Conservation (phyloP, 2,329 filamentous ascomycete genomes). For the Talaromyces sp. region DNA sequence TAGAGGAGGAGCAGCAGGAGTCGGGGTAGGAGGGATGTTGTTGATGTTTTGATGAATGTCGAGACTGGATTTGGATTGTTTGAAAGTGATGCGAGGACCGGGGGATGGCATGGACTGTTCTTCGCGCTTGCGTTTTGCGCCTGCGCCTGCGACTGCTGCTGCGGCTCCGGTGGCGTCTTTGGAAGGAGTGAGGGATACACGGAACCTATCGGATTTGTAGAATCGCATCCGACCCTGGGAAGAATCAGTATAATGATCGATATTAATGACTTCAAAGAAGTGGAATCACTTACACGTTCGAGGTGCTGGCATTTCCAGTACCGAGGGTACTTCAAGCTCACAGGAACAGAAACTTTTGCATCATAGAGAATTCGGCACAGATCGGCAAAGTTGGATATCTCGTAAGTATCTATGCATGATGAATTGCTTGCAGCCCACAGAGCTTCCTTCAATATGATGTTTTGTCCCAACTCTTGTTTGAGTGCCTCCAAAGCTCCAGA, state of each 20-base stretch:
- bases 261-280: neutral
- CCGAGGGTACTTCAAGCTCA: constrained; percentile 54
- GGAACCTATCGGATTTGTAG: constrained; percentile 35
- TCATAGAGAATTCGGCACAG: constrained; percentile 57
- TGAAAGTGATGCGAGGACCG: constrained; percentile 41
- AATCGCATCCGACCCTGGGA: constrained; percentile 45
- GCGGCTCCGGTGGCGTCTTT: constrained; percentile 24
- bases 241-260: neutral
- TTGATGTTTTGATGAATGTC: constrained; percentile 12
- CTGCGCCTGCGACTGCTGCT: constrained; percentile 4
- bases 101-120: constrained; percentile 34
- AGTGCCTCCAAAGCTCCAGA: constrained; percentile 57
- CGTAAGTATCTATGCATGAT: constrained; percentile 48
- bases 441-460: constrained; percentile 50
- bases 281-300: constrained; percentile 44
- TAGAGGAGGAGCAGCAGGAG: neutral
- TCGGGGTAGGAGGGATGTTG: constrained; percentile 19
- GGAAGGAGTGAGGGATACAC: constrained; percentile 34
- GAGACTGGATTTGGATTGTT: constrained; percentile 40
- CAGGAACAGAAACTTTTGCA: constrained; percentile 46
- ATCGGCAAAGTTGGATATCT: constrained; percentile 56
- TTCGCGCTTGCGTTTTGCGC: constrained; percentile 40
- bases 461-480: constrained; percentile 50
- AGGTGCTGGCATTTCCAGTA: constrained; percentile 55
- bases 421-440: constrained; percentile 58